A percentile compares a stretch with the other conserved stretches of the same genome.
Evolutionary conservation across 1,139 yeast species (phyloP).

Genomic region (Diutina pseudorugosa): DNA sequence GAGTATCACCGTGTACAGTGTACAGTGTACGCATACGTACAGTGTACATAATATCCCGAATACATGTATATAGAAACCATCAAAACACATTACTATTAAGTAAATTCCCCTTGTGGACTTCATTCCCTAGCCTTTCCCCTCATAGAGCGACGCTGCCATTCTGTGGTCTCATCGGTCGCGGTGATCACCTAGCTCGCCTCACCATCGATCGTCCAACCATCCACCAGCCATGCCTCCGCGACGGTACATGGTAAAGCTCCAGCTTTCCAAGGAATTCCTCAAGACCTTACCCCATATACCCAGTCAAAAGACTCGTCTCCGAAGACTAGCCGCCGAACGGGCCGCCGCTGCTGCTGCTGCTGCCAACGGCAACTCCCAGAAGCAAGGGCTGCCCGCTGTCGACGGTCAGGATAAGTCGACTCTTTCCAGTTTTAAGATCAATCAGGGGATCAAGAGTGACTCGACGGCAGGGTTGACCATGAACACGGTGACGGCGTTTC

Average conservation of each 20-base stretch:
- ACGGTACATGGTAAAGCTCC: slow-evolving; percentile 20
- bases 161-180: not conserved
- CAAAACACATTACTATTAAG: too few species aligned
- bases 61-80: too few species aligned
- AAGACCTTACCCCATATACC: slow-evolving; percentile 24
- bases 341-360: slow-evolving; percentile 10
- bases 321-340: slow-evolving; percentile 14
- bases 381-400: slow-evolving; percentile 7
- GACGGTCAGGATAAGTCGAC: slow-evolving; percentile 11
- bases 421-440: slow-evolving; percentile 19
- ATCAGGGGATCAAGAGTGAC: slow-evolving; percentile 29
- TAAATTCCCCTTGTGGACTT: too few species aligned
- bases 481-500: slow-evolving; percentile 15
- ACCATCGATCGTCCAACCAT: not conserved
- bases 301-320: slow-evolving; percentile 18
- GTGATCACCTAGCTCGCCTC: not conserved
- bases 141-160: too few species aligned
- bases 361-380: slow-evolving; percentile 14
- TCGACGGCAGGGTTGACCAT: slow-evolving; percentile 32
- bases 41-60: too few species aligned
- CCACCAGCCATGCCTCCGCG: slow-evolving; percentile 2
- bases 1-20: too few species aligned
- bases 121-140: too few species aligned
- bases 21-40: too few species aligned
- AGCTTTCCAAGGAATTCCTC: slow-evolving; percentile 19